Base-by-base conservation (phyloP, 1,139 yeast genomes). In the Zygosaccharomyces sapae region DNA sequence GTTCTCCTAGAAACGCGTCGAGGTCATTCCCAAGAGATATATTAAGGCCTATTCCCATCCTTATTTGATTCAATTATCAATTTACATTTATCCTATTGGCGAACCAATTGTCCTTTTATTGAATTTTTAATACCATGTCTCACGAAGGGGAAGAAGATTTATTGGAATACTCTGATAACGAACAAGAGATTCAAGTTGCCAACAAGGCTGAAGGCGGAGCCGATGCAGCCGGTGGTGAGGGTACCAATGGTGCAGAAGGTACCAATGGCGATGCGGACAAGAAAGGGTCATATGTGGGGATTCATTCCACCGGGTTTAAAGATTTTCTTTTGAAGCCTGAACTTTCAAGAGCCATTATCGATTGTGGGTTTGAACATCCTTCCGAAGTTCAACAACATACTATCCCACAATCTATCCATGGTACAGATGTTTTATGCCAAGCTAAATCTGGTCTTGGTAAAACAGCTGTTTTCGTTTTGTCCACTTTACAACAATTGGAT, bases 361-460 rank as follows among this genome's bases (percentile, higher is more conserved):
- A 92, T 73, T 89, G 97, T 77, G 98, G 98, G 77, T 92, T 92
- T 68, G 98, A 92, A 76, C 98, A 92, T 76, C 98, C 98, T 58
- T 89, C 97, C 55, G 98, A 92, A 83, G 98, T 92, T 59, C 98
- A 92, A 76, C 98, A 92, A 76, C 94, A 88, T 63, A 88, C 97
- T 74, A 92, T 92, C 66, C 98, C 98, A 50, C 98, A 92, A 74
- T 87, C 97, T 49, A 89, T 92, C 65, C 85, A 92, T 64, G 98
- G 97, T 68, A 90, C 96, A 55, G 98, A 92, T 67, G 97, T 92
- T 51, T 76, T 92, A 59, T 92, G 98, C 75, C 98, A 92, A 76
- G 98, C 98, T 70, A 92, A 92, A 77, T 92, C 98, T 43, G 98
- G 98, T 83, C 79, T 92, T 62, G 98, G 98, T 83, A 92, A 92